Evolutionary conservation across 192 early-diverging fungal genomes (phyloP).

Genomic region (Lunasporangiospora selenospora): DNA sequence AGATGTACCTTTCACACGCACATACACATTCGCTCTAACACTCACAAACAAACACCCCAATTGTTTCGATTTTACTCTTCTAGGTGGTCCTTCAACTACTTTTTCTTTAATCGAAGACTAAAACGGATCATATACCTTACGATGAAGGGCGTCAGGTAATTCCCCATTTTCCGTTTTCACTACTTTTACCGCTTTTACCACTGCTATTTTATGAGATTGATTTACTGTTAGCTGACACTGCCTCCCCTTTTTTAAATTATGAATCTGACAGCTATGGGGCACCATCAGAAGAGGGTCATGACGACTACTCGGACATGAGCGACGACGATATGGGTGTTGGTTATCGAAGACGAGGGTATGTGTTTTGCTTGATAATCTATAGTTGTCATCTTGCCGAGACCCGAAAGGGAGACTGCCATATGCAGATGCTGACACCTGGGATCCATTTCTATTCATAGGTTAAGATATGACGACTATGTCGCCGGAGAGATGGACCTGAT

Average conservation of each 20-base stretch:
- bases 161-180: not conserved
- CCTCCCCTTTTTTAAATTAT: too few species aligned
- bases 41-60: too few species aligned
- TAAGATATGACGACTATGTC: conserved; percentile 43
- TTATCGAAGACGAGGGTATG: conserved; percentile 30
- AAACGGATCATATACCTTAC: conserved; percentile 95
- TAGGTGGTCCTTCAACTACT: conserved; percentile 97
- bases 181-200: too few species aligned
- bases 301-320: conserved; percentile 42
- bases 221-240: too few species aligned
- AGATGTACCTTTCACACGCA: not conserved
- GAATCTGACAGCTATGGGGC: conserved; percentile 31
- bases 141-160: conserved; percentile 87
- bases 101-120: conserved; percentile 92
- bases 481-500: conserved; percentile 45
- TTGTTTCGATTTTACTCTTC: not conserved
- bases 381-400: too few species aligned
- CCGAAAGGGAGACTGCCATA: too few species aligned
- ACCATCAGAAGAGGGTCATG: conserved; percentile 27
- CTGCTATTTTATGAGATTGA: too few species aligned
- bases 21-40: too few species aligned
- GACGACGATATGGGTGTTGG: conserved; percentile 38
- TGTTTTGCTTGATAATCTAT: not conserved
- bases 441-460: conserved; percentile 5
- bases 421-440: too few species aligned